Evolutionary conservation across 2,329 filamentous ascomycete species (phyloP), one percentile per base, ranked within the genome.

Genomic region (Curvularia sp.): DNA sequence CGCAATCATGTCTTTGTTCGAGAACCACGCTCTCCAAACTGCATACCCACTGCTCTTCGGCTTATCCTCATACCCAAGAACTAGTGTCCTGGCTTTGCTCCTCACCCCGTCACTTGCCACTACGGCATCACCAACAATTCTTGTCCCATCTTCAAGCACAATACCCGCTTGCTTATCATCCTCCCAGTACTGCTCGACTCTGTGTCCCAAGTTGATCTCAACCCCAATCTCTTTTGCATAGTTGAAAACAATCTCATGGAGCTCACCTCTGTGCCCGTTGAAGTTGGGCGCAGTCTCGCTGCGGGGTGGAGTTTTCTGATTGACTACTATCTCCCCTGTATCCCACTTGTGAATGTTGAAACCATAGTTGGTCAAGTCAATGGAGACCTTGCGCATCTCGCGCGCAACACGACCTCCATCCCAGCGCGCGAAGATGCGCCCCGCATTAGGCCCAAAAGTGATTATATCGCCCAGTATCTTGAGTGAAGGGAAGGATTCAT

Each of bases 401-500:
- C 75, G 71, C 7, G 79, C 77, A 9, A 87, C 78, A 33, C 77
- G 71, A 31, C 85, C 83, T 28, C 82, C 71, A 0, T 76, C 77
- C 86, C 86, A 89, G 3, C 86, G 82, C 52, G 83, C 71, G 66
- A 88, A 86, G 64, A 89, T 88, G 41, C 86, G 83, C 0, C 85
- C 85, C 12, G 80, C 85, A 63, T 88, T 88, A 48, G 84, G 79
- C 1, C 86, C 85, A 61, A 87, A 87, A 12, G 83, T 85, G 61
- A 88, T 88, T 61, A 88, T 87, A 74, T 88, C 84, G 52, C 86
- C 86, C 0, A 88, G 80, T 4, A 79, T 75, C 64, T 87, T 88
- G 54, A 88, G 80, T 53, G 83, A 81, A 7, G 75, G 74, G 58
- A 87, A 87, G 0, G 82, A 80, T 65, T 88, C 86, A 69, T 87